Percentiles rank a stretch among this genome's conserved stretches.
phyloP scores from a whole-genome alignment of 352 stramenopile genomes.

The Pythium volutum region DNA sequence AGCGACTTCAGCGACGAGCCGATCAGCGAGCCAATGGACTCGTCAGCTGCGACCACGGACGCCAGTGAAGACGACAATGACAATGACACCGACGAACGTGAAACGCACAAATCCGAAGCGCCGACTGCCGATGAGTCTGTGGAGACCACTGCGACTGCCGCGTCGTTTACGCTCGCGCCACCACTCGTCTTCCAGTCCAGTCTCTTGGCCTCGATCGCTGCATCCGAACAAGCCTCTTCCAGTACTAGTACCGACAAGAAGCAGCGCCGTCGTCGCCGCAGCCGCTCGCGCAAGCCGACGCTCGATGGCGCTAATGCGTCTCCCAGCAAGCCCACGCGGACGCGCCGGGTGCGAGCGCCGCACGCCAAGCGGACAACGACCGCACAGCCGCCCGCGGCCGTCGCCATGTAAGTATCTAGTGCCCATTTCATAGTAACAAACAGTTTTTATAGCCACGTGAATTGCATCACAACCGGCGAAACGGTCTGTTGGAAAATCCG shows the following conservation, averaged over 20 bases:
- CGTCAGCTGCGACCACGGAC: constrained; percentile 6
- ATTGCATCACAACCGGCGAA: too few species aligned
- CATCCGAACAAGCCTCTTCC: background rate
- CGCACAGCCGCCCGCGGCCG: background rate
- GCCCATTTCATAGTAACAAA: too few species aligned
- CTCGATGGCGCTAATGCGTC: background rate
- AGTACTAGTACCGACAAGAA: constrained; percentile 2
- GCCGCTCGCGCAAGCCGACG: constrained; percentile 17
- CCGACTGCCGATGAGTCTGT: background rate
- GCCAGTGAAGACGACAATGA: constrained; percentile 11
- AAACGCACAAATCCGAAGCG: background rate
- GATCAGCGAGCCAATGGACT: constrained; percentile 2
- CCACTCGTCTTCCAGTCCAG: constrained; percentile 5
- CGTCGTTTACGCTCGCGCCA: background rate
- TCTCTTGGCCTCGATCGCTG: constrained; percentile 6
- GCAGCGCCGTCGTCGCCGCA: constrained; percentile 14
- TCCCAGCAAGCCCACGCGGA: background rate
- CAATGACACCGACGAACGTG: background rate
- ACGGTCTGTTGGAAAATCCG: too few species aligned
- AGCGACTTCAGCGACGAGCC: constrained; percentile 2
- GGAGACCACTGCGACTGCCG: background rate
- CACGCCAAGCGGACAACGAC: background rate
- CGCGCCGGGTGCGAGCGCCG: background rate
- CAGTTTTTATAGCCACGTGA: too few species aligned
- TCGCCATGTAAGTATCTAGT: constrained; percentile 19